Evolutionary conservation across 345 rosid genomes (phyloP), one percentile per base, ranked within the genome.

Genomic region (Camelina laxa): DNA sequence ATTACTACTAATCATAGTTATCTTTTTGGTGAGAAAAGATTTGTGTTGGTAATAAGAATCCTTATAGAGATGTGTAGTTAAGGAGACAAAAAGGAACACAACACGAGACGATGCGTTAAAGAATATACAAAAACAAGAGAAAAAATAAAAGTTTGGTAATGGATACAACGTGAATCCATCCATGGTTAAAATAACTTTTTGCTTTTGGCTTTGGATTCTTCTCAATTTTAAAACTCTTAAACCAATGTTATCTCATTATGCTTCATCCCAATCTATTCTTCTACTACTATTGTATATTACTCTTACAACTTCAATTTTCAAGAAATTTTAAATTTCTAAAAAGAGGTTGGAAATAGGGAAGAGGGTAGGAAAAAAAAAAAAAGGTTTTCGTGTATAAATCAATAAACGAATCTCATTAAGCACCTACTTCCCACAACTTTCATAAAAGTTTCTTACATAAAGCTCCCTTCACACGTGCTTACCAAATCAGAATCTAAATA

Each of bases 11-110:
- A 38, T 39, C 30, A 50, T 30, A 45, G 11, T 22, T 1, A 58
- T 66, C 0, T 49, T 60, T 50, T 68, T 30, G 45, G 55, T 69
- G 57, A 69, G 19, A 22, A 16, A 41, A 60, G 64, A 53, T 70
- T 27, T 57, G 49, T 42, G 61, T 49, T 48, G 21, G 70, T 42
- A 8, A 13, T 33, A 13, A 49, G 63, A 75, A 54, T 75, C 70
- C 50, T 53, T 54, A 75, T 76, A 62, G 80, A 56, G 67, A 77
- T 57, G 54, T 64, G 73, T 17, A 14, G 41, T 78, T 41, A 33
- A 65, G 69, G 73, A 72, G 77, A 78, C 81, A 78, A 59, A 65
- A 59, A 51, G 81, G 77, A 72, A 78, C 81, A 66, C 64, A n/a
- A 53, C 49, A 72, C 77, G 73, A 78, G 81, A 65, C 73, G 75